phyloP scores from a whole-genome alignment of 495 filamentous ascomycete genomes.

The Rostrohypoxylon terebratum region DNA sequence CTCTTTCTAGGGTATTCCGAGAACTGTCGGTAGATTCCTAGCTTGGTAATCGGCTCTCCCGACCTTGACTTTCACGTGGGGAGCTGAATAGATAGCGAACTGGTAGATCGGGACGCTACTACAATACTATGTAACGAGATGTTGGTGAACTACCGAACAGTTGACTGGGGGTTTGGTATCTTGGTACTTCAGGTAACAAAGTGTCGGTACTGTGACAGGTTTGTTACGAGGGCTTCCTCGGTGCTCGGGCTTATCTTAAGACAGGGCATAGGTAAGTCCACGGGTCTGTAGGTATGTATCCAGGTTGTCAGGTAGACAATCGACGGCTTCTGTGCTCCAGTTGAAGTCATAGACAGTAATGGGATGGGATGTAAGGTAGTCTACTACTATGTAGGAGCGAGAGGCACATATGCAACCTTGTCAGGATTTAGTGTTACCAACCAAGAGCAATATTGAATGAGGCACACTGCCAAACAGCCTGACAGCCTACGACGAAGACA shows the following conservation, averaged over 20 bases:
- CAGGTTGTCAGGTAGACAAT: no score
- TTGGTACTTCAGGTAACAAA: constrained; percentile 6
- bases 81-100: neutral
- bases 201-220: neutral
- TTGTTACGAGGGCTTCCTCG: constrained; percentile 17
- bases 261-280: neutral
- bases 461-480: constrained; percentile 15
- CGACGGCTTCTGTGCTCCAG: neutral
- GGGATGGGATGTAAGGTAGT: neutral
- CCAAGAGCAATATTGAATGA: constrained; percentile 5
- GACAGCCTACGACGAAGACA: constrained; percentile 30
- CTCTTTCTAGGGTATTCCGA: neutral
- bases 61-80: constrained; percentile 5
- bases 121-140: neutral
- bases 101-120: neutral
- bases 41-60: constrained; percentile 8
- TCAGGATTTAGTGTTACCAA: constrained; percentile 2
- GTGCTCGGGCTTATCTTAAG: constrained; percentile 1
- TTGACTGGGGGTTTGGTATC: neutral
- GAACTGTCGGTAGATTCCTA: neutral
- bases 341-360: neutral
- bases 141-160: neutral
- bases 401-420: constrained; percentile 18
- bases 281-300: neutral
- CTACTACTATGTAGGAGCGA: constrained; percentile 3